Evolutionary conservation across 768 basidiomycete species (phyloP).

Genomic region (Suillus luteus): DNA sequence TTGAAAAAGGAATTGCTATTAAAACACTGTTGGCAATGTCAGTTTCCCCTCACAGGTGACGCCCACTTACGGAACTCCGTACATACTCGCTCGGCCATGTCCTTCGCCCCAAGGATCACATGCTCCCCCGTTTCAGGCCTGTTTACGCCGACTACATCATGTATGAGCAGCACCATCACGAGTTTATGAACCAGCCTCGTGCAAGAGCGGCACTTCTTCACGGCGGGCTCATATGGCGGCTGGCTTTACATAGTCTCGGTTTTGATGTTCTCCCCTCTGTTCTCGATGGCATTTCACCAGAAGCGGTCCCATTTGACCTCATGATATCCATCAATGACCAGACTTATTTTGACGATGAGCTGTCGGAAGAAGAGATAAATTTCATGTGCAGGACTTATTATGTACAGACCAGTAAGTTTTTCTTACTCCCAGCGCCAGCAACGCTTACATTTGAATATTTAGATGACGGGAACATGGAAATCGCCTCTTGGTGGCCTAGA

Average conservation of each 20-base stretch:
- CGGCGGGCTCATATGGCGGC: conserved; percentile 5
- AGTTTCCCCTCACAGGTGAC: neutral
- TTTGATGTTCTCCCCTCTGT: neutral
- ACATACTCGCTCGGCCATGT: neutral
- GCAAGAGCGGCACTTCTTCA: conserved; percentile 5
- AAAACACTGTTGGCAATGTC: neutral
- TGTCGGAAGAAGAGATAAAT: conserved; percentile 1
- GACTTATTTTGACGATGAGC: conserved; percentile 2
- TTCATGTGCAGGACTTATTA: neutral
- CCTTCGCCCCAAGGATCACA: neutral
- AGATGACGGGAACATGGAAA: neutral
- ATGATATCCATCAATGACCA: neutral
- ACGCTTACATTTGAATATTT: neutral
- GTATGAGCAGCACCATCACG: neutral
- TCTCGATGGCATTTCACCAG: neutral
- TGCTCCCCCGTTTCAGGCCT: neutral
- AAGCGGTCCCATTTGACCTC: neutral
- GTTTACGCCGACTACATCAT: neutral
- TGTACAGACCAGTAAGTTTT: neutral
- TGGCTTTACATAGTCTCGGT: conserved; percentile 2
- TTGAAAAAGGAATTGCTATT: conserved; percentile 2
- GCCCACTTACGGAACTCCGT: neutral
- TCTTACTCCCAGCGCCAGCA: neutral
- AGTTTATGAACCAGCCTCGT: conserved; percentile 5
- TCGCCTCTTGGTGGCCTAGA: neutral